Conservation (phyloP, 257 asterid species). For the Solanum chiquidenum region DNA sequence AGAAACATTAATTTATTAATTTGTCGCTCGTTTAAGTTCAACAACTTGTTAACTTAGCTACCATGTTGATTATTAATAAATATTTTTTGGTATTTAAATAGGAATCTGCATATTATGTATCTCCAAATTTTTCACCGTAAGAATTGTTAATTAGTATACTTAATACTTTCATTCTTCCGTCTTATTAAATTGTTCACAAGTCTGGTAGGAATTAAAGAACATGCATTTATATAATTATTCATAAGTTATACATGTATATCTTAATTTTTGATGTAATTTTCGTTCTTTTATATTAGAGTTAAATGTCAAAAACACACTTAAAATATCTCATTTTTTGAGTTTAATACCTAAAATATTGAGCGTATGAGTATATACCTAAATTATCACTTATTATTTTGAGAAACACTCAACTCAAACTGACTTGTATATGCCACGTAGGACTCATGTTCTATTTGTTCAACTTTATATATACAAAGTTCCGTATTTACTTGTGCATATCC, state of each 20-base stretch:
- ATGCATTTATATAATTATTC: not conserved
- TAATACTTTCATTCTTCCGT: not conserved
- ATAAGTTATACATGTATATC: not conserved
- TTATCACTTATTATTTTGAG: too few species aligned
- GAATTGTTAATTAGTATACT: not conserved
- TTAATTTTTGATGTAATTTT: not conserved
- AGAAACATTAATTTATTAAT: not conserved
- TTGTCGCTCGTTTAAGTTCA: not conserved
- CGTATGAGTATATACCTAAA: too few species aligned
- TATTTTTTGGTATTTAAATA: not conserved
- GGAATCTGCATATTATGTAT: not conserved
- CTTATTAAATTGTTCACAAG: not conserved
- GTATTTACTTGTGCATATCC: too few species aligned
- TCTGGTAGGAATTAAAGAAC: not conserved
- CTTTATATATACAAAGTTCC: too few species aligned
- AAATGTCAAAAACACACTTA: too few species aligned
- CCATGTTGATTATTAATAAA: not conserved
- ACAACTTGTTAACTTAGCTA: not conserved
- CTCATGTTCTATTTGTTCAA: not conserved
- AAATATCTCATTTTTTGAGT: too few species aligned
- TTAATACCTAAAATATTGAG: too few species aligned
- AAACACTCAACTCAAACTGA: too few species aligned
- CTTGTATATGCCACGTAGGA: not conserved
- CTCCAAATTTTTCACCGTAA: not conserved
- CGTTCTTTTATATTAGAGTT: too few species aligned